Evolutionary conservation across 202 grass and related monocot species (phyloP), one percentile per base, ranked within the genome.

Genomic region (Hordeum pubiflorum): DNA sequence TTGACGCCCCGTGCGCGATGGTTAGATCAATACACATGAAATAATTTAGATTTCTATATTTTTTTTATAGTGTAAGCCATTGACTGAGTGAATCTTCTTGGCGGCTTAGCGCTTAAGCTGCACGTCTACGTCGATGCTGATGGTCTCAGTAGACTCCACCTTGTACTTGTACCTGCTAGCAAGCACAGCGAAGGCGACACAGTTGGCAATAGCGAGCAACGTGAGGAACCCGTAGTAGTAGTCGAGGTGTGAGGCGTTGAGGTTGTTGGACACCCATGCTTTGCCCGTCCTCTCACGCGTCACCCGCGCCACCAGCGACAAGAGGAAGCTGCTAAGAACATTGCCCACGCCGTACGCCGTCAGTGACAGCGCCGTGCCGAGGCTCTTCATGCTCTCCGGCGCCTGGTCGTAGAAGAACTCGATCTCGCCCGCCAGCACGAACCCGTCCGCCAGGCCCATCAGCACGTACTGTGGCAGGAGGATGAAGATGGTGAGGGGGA

Each of bases 341-440:
- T 74, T 91, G 1, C 94, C 89, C 6, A 83, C 59, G 67, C 88
- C 91, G 31, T 89, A 79, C 3, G 91, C 89, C 64, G 77, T 78
- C 38, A 86, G 54, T 9, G 82, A 75, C 78, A 88, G 69, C 20
- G 91, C 90, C 15, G 87, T 88, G 46, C 87, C 89, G 3, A 97
- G 87, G 79, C 89, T 91, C 87, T 93, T 97, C 94, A 97, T 97
- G 85, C 87, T 88, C 15, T 91, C 87, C 4, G 85, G 91, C 1
- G 88, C 79, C 86, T 93, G 85, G 86, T 93, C 88, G 62, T 90
- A 90, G 87, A 93, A 93, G 75, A 93, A 88, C 85, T 88, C 88
- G 5, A 85, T 83, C 84, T 80, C 62, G 0, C 89, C 87, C 7
- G 84, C 87, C n/a, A 86, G 77, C 50, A 97, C 39, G 69, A 97